These are phyloP conservation scores for Vigna hirtella DNA, from an alignment of 306 rosid genomes.

Conservation along the genomic window DNA sequence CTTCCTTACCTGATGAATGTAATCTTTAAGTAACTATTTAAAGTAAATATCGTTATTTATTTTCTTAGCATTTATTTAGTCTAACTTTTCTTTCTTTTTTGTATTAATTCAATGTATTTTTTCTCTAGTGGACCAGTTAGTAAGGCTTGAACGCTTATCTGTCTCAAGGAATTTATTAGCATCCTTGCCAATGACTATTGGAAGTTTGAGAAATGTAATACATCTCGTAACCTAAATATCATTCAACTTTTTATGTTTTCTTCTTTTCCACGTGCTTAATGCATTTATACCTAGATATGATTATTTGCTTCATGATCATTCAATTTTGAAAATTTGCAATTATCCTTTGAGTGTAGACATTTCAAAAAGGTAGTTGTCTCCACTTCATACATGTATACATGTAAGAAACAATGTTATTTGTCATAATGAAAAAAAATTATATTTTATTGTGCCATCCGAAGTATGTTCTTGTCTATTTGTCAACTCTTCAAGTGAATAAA, in stretches of 20 bases:
- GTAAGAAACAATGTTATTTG: neutral
- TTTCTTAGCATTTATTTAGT: slow-evolving; percentile 15
- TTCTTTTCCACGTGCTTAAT: slow-evolving; percentile 1
- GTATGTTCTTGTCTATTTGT: neutral
- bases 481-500: slow-evolving; percentile 4
- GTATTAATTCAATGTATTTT: slow-evolving; percentile 41
- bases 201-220: slow-evolving; percentile 92
- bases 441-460: neutral
- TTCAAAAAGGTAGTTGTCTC: slow-evolving; percentile 17
- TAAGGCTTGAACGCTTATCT: slow-evolving; percentile 87
- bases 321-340: slow-evolving; percentile 34
- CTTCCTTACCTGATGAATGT: slow-evolving; percentile 98
- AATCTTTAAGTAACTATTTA: slow-evolving; percentile 47
- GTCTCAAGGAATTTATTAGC: slow-evolving; percentile 72
- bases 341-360: slow-evolving; percentile 3
- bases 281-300: slow-evolving; percentile 30
- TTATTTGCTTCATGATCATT: neutral
- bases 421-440: neutral
- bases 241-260: slow-evolving; percentile 26
- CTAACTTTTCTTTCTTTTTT: slow-evolving; percentile 24
- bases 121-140: slow-evolving; percentile 89
- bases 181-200: slow-evolving; percentile 83
- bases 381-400: slow-evolving; percentile 9
- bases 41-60: slow-evolving; percentile 30
- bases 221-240: slow-evolving; percentile 35